Conservation (phyloP, 2,329 filamentous ascomycete species). For the Emericellopsis cladophorae region DNA sequence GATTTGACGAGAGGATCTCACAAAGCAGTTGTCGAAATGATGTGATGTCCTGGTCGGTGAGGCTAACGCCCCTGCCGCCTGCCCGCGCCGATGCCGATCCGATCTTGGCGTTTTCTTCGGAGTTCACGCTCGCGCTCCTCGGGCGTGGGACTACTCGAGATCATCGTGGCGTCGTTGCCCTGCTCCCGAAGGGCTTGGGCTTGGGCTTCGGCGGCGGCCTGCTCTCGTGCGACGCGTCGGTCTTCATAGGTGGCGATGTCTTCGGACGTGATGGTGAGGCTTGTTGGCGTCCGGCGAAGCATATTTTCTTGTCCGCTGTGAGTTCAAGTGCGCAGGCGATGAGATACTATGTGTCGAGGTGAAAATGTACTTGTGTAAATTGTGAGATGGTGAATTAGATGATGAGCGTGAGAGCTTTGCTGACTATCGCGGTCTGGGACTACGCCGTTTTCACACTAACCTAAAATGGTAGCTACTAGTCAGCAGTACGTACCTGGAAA, state of each 20-base stretch:
- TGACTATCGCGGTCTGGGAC: too few species aligned
- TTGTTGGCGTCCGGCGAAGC: conserved; percentile 57
- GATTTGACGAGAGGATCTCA: neutral
- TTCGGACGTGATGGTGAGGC: conserved; percentile 54
- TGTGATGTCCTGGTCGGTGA: conserved; percentile 7
- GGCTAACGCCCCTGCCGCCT: neutral
- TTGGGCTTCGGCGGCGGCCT: conserved; percentile 11
- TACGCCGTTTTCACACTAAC: too few species aligned
- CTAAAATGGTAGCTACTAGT: too few species aligned
- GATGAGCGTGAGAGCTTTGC: too few species aligned
- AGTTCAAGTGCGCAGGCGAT: too few species aligned
- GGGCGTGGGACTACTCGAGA: conserved; percentile 1
- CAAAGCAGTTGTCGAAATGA: conserved; percentile 1
- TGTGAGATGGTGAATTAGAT: too few species aligned
- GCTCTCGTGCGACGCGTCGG: conserved; percentile 31
- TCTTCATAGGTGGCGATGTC: conserved; percentile 62
- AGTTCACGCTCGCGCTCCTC: conserved; percentile 12
- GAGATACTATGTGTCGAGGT: too few species aligned
- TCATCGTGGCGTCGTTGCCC: conserved; percentile 1
- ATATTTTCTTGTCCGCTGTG: conserved; percentile 21
- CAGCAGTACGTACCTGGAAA: too few species aligned
- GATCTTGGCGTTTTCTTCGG: conserved; percentile 21
- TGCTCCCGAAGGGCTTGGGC: neutral
- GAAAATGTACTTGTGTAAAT: too few species aligned
- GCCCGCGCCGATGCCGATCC: conserved; percentile 20